Base-by-base conservation (phyloP, 352 stramenopile genomes). In the Pythium sukuiense region DNA sequence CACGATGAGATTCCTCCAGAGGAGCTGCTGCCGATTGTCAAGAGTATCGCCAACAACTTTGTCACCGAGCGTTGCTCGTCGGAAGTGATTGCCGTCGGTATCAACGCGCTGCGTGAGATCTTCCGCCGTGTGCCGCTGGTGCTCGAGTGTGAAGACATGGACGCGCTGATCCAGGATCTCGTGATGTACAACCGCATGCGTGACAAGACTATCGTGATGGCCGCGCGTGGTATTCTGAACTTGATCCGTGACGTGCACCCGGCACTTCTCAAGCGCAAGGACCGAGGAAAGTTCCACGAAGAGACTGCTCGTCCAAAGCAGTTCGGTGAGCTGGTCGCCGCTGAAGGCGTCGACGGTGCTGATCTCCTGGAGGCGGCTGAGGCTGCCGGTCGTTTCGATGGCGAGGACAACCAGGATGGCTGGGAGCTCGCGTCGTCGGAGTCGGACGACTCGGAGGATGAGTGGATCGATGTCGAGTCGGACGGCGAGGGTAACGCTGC, bases 21-120 rank as follows among this genome's bases (percentile, higher is more conserved):
- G 71, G 97, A 99, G 74, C 72, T 99, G 37, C 72, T 98, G 63
- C 95, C 94, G 37, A 88, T 99, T 56, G 80, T 99, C 30, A 98
- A 98, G 72, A 97, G 93, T 41, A 99, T 99, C 70, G 96, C 97
- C 37, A 94, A 99, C 81, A 98, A 99, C 71, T 99, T 99, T 64
- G 94, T 99, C 27, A 99, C 93, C 1, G 97, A 99, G 66, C 82
- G 95, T 32, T 98, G 93, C 69, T 93, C 87, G 27, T 95, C 89
- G 59, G 95, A 99, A 74, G 93, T 98, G 67, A 99, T 99, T 76
- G 96, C 97, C 12, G 92, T 99, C 2, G 98, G 98, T 24, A 99
- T 99, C 71, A 99, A 99, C 77, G 83, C 97, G 7, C 77, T 98
- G 57, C 89, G 96, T 30, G 97, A 98, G 59, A 93, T 99, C 66